Percentiles rank a stretch among this genome's conserved stretches.
These are phyloP conservation scores for Starmera pachycereana DNA, from an alignment of 805 yeast species.

Conservation along the genomic window DNA sequence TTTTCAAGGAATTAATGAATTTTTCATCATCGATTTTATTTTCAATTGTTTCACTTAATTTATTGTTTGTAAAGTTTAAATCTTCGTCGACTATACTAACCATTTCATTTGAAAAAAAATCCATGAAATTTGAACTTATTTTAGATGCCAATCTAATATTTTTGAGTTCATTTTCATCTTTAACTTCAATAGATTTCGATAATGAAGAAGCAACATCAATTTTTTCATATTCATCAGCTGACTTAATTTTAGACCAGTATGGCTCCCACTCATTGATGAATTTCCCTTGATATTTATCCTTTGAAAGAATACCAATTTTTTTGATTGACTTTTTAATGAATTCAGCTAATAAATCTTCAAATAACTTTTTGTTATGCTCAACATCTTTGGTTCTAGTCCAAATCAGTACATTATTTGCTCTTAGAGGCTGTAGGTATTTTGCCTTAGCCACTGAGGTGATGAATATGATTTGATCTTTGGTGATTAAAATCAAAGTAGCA, in stretches of 20 bases:
- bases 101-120: constrained; percentile 79
- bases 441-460: constrained; percentile 82
- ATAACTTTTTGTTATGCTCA: constrained; percentile 60
- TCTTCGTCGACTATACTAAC: constrained; percentile 83
- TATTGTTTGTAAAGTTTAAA: constrained; percentile 57
- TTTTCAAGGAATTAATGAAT: constrained; percentile 48
- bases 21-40: constrained; percentile 71
- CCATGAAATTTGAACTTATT: constrained; percentile 71
- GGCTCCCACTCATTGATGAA: constrained; percentile 74
- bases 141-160: constrained; percentile 62
- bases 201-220: constrained; percentile 45
- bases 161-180: constrained; percentile 70
- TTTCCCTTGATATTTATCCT: constrained; percentile 76
- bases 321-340: constrained; percentile 27
- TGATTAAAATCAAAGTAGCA: constrained; percentile 68
- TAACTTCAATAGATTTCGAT: constrained; percentile 54
- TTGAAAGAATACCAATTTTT: constrained; percentile 56
- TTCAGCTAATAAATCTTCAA: constrained; percentile 40
- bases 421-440: constrained; percentile 57
- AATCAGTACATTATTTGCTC: constrained; percentile 36
- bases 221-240: constrained; percentile 27
- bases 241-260: constrained; percentile 20
- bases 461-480: constrained; percentile 47
- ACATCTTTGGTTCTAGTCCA: constrained; percentile 77
- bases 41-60: constrained; percentile 68